Evolutionary conservation across 768 basidiomycete genomes (phyloP).

Genomic region (Xerocomellus amylosporus): DNA sequence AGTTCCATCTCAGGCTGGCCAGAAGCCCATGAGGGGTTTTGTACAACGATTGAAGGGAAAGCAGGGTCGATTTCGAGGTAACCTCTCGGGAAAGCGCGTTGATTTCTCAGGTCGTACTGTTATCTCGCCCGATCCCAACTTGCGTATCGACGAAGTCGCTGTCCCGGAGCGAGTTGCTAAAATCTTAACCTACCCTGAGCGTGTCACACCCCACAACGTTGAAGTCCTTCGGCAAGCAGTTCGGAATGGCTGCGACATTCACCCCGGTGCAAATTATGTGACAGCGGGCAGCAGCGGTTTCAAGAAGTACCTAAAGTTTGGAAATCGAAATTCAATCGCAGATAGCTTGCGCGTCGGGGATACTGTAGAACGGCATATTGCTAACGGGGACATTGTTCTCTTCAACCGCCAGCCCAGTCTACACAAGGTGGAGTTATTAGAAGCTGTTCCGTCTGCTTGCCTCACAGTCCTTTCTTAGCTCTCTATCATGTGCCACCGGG

Average conservation of each 20-base stretch:
- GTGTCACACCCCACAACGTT: slow-evolving; percentile 91
- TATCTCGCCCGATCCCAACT: slow-evolving; percentile 98
- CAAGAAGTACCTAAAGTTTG: slow-evolving; percentile 90
- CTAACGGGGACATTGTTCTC: slow-evolving; percentile 93
- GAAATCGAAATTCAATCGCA: slow-evolving; percentile 75
- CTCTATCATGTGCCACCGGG: slow-evolving; percentile 98
- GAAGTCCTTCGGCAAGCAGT: slow-evolving; percentile 70
- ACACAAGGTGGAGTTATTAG: slow-evolving; percentile 64
- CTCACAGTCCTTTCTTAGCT: slow-evolving; percentile 46
- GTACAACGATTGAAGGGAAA: slow-evolving; percentile 98
- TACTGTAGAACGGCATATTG: slow-evolving; percentile 89
- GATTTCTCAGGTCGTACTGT: slow-evolving; percentile 98
- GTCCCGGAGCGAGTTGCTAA: slow-evolving; percentile 95
- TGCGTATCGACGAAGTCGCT: slow-evolving; percentile 97
- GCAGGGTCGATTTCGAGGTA: slow-evolving; percentile 97
- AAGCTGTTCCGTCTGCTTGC: not conserved
- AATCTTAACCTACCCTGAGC: slow-evolving; percentile 93
- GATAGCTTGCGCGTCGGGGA: slow-evolving; percentile 84
- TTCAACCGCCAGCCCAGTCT: slow-evolving; percentile 99
- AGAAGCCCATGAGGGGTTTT: slow-evolving; percentile 96
- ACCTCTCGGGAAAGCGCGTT: slow-evolving; percentile 97
- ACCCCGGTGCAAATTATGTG: slow-evolving; percentile 96
- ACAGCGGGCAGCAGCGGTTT: slow-evolving; percentile 70
- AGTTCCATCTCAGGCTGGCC: slow-evolving; percentile 78
- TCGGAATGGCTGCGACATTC: slow-evolving; percentile 83